These are phyloP conservation scores for Ramalina peruviana DNA, from an alignment of 495 filamentous ascomycete genomes.

Conservation along the genomic window DNA sequence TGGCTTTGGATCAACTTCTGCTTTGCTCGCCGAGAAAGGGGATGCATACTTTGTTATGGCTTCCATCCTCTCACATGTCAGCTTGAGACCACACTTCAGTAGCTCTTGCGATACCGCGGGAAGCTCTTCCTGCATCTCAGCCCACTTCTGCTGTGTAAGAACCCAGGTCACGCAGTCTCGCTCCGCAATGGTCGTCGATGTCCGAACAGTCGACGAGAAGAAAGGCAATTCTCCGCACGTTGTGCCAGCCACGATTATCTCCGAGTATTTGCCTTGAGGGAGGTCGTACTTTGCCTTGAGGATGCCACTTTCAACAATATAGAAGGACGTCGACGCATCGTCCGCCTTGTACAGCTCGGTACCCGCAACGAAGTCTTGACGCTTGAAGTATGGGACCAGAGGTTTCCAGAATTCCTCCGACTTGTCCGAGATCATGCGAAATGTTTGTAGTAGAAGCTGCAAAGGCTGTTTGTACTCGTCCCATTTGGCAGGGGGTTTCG, in stretches of 20 bases:
- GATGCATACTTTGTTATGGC: constrained; percentile 63
- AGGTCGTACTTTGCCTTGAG: constrained; percentile 78
- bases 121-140: constrained; percentile 48
- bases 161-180: constrained; percentile 72
- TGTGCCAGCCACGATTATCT: constrained; percentile 86
- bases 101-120: constrained; percentile 71
- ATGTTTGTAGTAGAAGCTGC: constrained; percentile 81
- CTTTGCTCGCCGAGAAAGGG: neutral
- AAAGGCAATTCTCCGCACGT: constrained; percentile 95
- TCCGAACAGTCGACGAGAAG: constrained; percentile 77
- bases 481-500: constrained; percentile 48
- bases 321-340: constrained; percentile 63
- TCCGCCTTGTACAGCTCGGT: constrained; percentile 63
- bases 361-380: constrained; percentile 49
- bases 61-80: constrained; percentile 81
- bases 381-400: constrained; percentile 54
- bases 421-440: constrained; percentile 60
- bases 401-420: constrained; percentile 93
- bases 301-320: constrained; percentile 81
- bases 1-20: constrained; percentile 1
- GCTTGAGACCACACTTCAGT: constrained; percentile 67
- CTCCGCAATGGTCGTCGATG: constrained; percentile 73
- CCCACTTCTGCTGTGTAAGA: constrained; percentile 56
- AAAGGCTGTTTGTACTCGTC: constrained; percentile 76
- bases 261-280: constrained; percentile 76